phyloP scores from a whole-genome alignment of 1,284 basidiomycete species.

The Cryptococcus hybrid region DNA sequence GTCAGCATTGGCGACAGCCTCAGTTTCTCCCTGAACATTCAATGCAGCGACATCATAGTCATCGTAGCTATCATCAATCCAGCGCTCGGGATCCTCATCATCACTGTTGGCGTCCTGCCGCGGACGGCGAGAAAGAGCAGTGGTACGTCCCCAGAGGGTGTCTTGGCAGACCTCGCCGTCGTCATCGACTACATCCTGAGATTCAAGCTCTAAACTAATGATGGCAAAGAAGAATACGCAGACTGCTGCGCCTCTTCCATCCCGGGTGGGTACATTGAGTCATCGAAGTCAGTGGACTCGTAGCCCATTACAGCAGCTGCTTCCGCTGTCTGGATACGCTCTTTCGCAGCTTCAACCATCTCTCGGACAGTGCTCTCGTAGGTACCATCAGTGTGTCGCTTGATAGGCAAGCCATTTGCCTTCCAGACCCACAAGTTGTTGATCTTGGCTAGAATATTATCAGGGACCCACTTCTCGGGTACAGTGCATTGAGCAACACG shows the following conservation, averaged over 20 bases:
- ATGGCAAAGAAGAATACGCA: neutral
- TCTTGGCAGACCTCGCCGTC: neutral
- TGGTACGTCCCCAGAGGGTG: too few relatives aligned
- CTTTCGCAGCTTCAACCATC: neutral
- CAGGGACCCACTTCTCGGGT: neutral
- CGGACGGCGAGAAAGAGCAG: too few relatives aligned
- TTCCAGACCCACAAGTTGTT: neutral
- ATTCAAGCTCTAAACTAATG: neutral
- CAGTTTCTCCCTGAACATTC: neutral
- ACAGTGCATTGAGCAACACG: neutral
- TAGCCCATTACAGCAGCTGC: neutral
- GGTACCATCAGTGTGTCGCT: neutral
- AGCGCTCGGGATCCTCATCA: too few relatives aligned
- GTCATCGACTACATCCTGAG: neutral
- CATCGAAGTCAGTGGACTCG: neutral
- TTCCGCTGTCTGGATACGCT: neutral
- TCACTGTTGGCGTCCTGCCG: too few relatives aligned
- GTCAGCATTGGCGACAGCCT: neutral
- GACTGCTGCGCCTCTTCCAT: neutral
- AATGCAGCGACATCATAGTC: neutral
- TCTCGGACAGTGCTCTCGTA: neutral
- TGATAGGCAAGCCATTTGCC: neutral
- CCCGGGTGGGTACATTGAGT: neutral
- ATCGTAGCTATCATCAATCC: conserved; percentile 1
- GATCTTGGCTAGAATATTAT: neutral